A percentile compares a stretch with the other conserved stretches of the same genome.
phyloP scores from a whole-genome alignment of 2,329 filamentous ascomycete genomes.

The Pleurostoma richardsiae region DNA sequence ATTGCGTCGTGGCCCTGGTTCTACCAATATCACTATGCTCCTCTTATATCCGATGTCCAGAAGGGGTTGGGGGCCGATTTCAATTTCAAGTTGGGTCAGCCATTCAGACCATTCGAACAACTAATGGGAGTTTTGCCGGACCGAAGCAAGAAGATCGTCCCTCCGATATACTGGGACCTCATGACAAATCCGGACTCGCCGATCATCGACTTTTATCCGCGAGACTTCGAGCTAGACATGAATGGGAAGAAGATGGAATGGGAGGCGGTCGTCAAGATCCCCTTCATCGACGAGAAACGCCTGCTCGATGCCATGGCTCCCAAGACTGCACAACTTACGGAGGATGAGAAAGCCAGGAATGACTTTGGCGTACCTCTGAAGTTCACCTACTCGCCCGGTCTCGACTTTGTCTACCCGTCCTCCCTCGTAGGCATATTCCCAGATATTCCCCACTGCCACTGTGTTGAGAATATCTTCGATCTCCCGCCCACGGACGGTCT shows the following conservation, averaged over 20 bases:
- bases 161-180: slow-evolving; percentile 76
- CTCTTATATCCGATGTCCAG: slow-evolving; percentile 87
- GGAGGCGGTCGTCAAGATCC: slow-evolving; percentile 98
- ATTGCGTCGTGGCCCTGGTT: slow-evolving; percentile 99
- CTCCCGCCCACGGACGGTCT: slow-evolving; percentile 88
- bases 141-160: slow-evolving; percentile 95
- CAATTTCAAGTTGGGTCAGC: slow-evolving; percentile 89
- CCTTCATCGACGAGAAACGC: slow-evolving; percentile 91
- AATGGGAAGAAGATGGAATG: slow-evolving; percentile 99
- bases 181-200: slow-evolving; percentile 90
- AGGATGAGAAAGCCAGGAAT: slow-evolving; percentile 78
- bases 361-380: slow-evolving; percentile 89
- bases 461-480: slow-evolving; percentile 94
- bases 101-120: slow-evolving; percentile 92
- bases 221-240: slow-evolving; percentile 97
- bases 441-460: slow-evolving; percentile 79
- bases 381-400: slow-evolving; percentile 76
- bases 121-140: slow-evolving; percentile 98
- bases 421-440: slow-evolving; percentile 88
- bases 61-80: slow-evolving; percentile 83
- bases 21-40: slow-evolving; percentile 94
- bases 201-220: slow-evolving; percentile 96
- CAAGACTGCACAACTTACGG: slow-evolving; percentile 71
- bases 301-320: slow-evolving; percentile 81
- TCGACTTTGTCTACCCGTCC: slow-evolving; percentile 80